These are phyloP conservation scores for Bremia lactucae DNA, from an alignment of 352 stramenopile genomes.

Conservation along the genomic window DNA sequence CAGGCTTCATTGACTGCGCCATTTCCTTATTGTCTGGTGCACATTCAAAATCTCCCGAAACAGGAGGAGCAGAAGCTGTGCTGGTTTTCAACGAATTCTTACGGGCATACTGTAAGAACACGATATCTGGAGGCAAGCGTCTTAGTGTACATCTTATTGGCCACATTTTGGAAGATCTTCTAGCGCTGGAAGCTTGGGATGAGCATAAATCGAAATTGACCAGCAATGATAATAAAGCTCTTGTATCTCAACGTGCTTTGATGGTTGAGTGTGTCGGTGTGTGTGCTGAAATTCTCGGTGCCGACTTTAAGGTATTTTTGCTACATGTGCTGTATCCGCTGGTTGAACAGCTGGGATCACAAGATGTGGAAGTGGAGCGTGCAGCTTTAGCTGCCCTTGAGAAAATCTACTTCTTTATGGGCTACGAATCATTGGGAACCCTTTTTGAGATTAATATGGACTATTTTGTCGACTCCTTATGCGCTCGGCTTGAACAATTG, in stretches of 20 bases:
- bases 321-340: constrained; percentile 69
- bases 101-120: constrained; percentile 15
- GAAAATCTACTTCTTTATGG: constrained; percentile 53
- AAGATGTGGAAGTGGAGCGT: constrained; percentile 47
- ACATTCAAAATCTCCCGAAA: constrained; percentile 1
- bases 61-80: constrained; percentile 27
- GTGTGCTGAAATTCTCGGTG: constrained; percentile 49
- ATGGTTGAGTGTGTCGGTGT: constrained; percentile 68
- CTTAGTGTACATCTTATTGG: constrained; percentile 57
- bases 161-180: constrained; percentile 64
- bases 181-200: constrained; percentile 36
- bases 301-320: constrained; percentile 50
- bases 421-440: constrained; percentile 40
- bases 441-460: constrained; percentile 80
- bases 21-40: constrained; percentile 30
- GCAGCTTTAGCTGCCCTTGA: constrained; percentile 55
- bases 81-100: constrained; percentile 63
- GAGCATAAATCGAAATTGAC: constrained; percentile 8
- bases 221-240: constrained; percentile 3
- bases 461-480: constrained; percentile 80
- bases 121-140: background rate
- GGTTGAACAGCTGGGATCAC: constrained; percentile 72
- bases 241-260: constrained; percentile 40
- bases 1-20: constrained; percentile 54
- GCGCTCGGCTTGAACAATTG: constrained; percentile 54